Conservation (phyloP, 2,329 filamentous ascomycete genomes). For the Colletotrichum cereale region DNA sequence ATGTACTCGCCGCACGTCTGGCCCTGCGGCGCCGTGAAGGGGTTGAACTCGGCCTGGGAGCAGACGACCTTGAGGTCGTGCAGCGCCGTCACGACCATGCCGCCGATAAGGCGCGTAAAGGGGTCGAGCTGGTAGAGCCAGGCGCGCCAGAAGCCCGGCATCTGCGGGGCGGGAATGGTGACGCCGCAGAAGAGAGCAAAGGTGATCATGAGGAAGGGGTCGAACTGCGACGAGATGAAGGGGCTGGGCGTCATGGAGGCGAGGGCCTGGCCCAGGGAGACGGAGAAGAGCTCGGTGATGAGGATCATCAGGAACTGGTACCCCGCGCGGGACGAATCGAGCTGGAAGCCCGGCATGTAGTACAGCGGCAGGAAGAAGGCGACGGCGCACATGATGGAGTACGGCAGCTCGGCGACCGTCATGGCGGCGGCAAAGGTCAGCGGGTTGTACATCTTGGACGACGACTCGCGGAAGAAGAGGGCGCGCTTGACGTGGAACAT, state of each 20-base stretch:
- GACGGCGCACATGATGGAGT: slow-evolving; percentile 83
- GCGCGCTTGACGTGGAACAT: slow-evolving; percentile 85
- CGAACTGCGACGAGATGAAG: slow-evolving; percentile 83
- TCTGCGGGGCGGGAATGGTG: slow-evolving; percentile 81
- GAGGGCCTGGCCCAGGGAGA: slow-evolving; percentile 82
- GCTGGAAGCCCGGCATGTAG: slow-evolving; percentile 83
- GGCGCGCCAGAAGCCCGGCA: slow-evolving; percentile 81
- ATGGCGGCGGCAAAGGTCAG: slow-evolving; percentile 83
- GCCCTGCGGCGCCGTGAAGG: slow-evolving; percentile 74
- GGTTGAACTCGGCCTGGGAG: slow-evolving; percentile 70
- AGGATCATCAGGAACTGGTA: slow-evolving; percentile 91
- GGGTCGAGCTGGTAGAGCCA: slow-evolving; percentile 89
- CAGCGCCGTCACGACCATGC: slow-evolving; percentile 83
- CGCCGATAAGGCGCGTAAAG: slow-evolving; percentile 84
- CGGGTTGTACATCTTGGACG: slow-evolving; percentile 87
- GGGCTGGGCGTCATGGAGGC: slow-evolving; percentile 82
- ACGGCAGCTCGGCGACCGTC: slow-evolving; percentile 87
- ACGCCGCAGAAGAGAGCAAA: slow-evolving; percentile 92
- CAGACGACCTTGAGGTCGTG: slow-evolving; percentile 75
- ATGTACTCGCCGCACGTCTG: slow-evolving; percentile 83
- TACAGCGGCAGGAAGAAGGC: slow-evolving; percentile 87
- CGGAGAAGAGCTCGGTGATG: slow-evolving; percentile 85
- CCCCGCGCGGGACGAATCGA: slow-evolving; percentile 74
- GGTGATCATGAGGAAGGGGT: slow-evolving; percentile 85
- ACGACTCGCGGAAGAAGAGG: slow-evolving; percentile 88